These are phyloP conservation scores for Podila epicladia DNA, from an alignment of 192 early-diverging fungal genomes.

Conservation along the genomic window DNA sequence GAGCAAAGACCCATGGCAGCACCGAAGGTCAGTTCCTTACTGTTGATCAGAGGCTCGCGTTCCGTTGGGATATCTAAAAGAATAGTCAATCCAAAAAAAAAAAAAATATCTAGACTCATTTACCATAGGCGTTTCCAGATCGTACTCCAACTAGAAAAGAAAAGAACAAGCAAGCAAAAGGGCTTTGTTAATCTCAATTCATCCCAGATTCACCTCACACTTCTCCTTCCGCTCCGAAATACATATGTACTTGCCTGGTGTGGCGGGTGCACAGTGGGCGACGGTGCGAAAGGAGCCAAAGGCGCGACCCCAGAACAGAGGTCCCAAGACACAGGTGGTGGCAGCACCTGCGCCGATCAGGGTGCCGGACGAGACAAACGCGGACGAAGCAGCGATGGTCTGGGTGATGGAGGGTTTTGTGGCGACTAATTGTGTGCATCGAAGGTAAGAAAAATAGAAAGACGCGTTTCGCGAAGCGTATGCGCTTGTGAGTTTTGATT, in stretches of 20 bases:
- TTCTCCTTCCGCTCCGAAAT: background rate
- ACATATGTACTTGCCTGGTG: background rate
- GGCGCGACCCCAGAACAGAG: background rate
- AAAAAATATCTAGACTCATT: background rate
- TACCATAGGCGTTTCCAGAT: conserved; percentile 1
- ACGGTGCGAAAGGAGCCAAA: background rate
- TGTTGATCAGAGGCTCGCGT: conserved; percentile 40
- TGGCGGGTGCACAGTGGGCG: background rate
- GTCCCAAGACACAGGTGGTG: conserved; percentile 5
- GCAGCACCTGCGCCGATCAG: background rate
- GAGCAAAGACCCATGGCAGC: conserved; percentile 58
- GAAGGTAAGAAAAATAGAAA: background rate
- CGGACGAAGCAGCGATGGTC: background rate
- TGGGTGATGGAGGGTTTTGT: background rate
- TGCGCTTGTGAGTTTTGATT: background rate
- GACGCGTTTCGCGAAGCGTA: background rate
- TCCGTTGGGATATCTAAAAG: background rate
- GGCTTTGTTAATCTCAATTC: no score
- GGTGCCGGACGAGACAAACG: no score
- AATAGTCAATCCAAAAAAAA: background rate
- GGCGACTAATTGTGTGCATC: background rate
- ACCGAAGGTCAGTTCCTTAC: conserved; percentile 59
- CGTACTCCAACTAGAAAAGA: conserved; percentile 1
- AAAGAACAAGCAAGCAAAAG: background rate
- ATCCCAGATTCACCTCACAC: no score